Base-by-base conservation (phyloP, 2,329 filamentous ascomycete species). In the Alternaria burnsii region DNA sequence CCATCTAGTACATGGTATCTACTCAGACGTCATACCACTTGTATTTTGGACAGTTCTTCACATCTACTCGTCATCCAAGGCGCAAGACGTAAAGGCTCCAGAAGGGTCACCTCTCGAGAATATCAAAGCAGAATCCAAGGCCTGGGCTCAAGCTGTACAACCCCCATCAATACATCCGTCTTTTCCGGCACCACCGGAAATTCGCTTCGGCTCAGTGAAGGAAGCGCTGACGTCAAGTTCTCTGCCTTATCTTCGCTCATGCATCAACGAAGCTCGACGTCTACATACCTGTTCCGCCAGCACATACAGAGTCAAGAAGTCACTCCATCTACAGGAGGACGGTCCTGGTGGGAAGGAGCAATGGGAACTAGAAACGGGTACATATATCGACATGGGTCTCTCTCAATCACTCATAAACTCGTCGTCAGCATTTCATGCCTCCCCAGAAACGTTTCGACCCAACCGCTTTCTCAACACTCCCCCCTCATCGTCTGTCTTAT, bases 151-250 rank as follows among this genome's bases (percentile, higher is more conserved):
- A 63, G 75, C 72, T 11, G 57, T 68, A 11, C 76, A 78, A 52
- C 76, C 75, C 30, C 74, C 75, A 4, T 75, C 75, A 11, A 75
- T 78, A 40, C 75, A 78, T 42, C 75, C 76, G 1, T 67, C 71
- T 1, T 78, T 78, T 55, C 76, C 76, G 9, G 70, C 76, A 34
- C 76, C 76, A 16, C 75, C 75, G 12, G 71, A 70, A 38, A 74
- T 78, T 44, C 61, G 66, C 3, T 76, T 73, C 48, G 42, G 55
- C 6, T 65, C 68, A 7, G 52, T 61, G 8, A 51, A 56, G 24
- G 54, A 65, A 18, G 48, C 61, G 28, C 56, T 66, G 16, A 56
- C 53, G 1, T 12, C 63, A 6, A 59, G 60, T 1, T 58, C 67
- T 2, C 71, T 74, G 43, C 69, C 75, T 4, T 68, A 68, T 43